Evolutionary conservation across 306 rosid species (phyloP).

Genomic region (Echinosophora koreensis): DNA sequence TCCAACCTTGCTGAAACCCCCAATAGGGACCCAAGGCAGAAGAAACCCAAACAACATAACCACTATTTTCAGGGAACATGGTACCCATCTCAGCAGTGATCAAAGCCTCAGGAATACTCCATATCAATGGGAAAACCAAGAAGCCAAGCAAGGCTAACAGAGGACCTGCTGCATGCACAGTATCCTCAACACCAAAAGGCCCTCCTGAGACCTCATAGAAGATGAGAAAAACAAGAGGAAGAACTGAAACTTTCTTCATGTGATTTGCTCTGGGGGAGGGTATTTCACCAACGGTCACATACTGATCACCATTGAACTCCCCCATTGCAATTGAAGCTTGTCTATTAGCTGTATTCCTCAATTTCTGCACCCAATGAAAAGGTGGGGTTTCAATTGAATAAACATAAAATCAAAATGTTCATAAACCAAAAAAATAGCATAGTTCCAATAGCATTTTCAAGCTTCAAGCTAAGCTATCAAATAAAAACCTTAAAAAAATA

Average conservation of each 20-base stretch:
- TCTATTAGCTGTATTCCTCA: constrained; percentile 54
- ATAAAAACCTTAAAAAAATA: not conserved
- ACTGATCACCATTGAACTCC: constrained; percentile 47
- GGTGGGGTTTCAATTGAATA: constrained; percentile 11
- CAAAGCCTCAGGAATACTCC: constrained; percentile 96
- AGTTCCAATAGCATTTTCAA: not conserved
- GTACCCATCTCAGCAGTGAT: constrained; percentile 96
- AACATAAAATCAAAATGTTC: not conserved
- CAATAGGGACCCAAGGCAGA: constrained; percentile 89
- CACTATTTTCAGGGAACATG: constrained; percentile 94
- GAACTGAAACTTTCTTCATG: constrained; percentile 67
- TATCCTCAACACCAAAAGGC: constrained; percentile 90
- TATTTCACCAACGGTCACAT: constrained; percentile 58
- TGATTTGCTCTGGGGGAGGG: constrained; percentile 58
- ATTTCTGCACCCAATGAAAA: constrained; percentile 62
- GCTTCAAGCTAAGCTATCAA: not conserved
- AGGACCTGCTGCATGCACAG: constrained; percentile 92
- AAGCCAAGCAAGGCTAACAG: constrained; percentile 84
- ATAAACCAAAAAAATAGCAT: not conserved
- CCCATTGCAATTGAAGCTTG: constrained; percentile 67
- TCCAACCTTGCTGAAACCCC: constrained; percentile 98
- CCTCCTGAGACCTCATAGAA: constrained; percentile 99
- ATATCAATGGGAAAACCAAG: constrained; percentile 82
- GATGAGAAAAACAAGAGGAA: constrained; percentile 90
- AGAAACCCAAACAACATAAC: constrained; percentile 95